Evolutionary conservation across 208 protist species (phyloP), one percentile per base, ranked within the genome.

Genomic region (Crithidia fasciculata): DNA sequence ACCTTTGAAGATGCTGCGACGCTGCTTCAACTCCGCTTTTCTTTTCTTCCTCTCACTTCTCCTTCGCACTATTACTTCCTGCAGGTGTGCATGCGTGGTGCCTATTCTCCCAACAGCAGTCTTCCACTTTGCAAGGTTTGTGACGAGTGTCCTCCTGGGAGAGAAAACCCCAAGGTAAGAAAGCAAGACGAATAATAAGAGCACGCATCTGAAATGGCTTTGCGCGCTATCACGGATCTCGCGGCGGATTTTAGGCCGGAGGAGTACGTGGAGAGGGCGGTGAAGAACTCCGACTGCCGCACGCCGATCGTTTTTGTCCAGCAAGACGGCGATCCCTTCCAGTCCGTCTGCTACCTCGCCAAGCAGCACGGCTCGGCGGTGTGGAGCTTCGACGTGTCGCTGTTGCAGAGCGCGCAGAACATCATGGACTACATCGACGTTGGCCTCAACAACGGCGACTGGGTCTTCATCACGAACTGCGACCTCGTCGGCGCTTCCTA

Each of bases 371-470:
- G 84, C 6, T 93, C 85, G 3, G 83, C 87, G 0, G 93, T 97
- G 55, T 97, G 93, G 91, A 79, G 78, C 53, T 93, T 97, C 73
- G 91, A 92, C 61, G 64, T 93, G 8, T 72, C 83, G 5, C 18
- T 78, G 41, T 70, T 81, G 47, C 78, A 85, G 52, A 95, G 83
- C 57, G 78, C 78, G 60, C 76, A 89, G 59, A 95, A 96, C 76
- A 81, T 89, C 12, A 78, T 92, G 76, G 93, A 95, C 72, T 97
- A 97, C 77, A 82, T 97, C 43, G 93, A 97, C 19, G 88, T 97
- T 36, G 91, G 93, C 10, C 73, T 91, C 19, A 86, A 94, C 62
- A 95, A 95, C 76, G 93, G 93, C 15, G 93, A 97, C 77, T 97
- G 93, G 91, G 90, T 97, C 55, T 94, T 94, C 78, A 82, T 97